A percentile compares a stretch with the other conserved stretches of the same genome.
These are phyloP conservation scores for Aureobasidium sp. DNA, from an alignment of 2,329 filamentous ascomycete genomes.

Conservation along the genomic window DNA sequence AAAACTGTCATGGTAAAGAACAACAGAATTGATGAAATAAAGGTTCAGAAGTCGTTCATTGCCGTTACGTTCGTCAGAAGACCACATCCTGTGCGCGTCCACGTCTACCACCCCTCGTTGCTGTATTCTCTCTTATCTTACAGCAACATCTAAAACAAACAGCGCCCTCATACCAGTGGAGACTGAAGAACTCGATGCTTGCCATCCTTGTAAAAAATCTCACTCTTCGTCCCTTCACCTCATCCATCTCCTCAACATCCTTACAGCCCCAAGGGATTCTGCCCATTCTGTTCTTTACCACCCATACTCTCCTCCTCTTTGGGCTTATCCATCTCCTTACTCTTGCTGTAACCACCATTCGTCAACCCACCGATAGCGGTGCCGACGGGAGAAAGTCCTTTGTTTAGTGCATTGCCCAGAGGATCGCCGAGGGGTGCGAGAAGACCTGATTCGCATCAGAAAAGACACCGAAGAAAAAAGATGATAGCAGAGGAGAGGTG, in stretches of 20 bases:
- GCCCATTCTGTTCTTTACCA: slow-evolving; percentile 29
- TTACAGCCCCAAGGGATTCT: slow-evolving; percentile 31
- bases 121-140: no score
- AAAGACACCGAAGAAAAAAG: no score
- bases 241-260: no score
- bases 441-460: no score
- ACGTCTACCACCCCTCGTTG: not conserved
- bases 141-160: no score
- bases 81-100: not conserved
- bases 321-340: slow-evolving; percentile 12
- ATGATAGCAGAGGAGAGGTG: not conserved
- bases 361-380: slow-evolving; percentile 21
- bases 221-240: no score
- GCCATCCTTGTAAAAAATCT: no score
- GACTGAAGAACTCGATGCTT: no score
- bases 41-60: not conserved
- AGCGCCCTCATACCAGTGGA: no score
- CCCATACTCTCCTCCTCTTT: slow-evolving; percentile 27
- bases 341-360: slow-evolving; percentile 10
- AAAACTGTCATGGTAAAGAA: no score
- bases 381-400: slow-evolving; percentile 27
- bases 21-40: not conserved
- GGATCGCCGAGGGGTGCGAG: slow-evolving; percentile 29
- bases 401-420: slow-evolving; percentile 28
- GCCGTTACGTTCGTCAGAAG: not conserved